Percentiles rank a stretch among this genome's conserved stretches.
Conservation (phyloP, 2,329 filamentous ascomycete species). For the Trichoderma sp. region DNA sequence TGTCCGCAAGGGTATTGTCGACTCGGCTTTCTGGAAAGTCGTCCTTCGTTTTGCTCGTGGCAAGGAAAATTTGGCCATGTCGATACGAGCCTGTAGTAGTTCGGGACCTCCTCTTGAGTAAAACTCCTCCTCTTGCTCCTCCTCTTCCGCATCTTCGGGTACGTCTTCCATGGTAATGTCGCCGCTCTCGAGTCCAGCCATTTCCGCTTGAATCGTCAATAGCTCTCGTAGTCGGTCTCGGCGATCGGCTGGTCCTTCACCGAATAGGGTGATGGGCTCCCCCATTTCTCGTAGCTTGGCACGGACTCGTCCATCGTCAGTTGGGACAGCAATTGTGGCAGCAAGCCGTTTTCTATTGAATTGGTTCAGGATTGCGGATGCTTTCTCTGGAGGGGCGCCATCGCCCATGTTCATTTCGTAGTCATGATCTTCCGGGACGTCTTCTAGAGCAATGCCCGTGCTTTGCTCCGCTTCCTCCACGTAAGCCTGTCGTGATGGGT, state of each 20-base stretch:
- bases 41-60: slow-evolving; percentile 76
- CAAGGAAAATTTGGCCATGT: slow-evolving; percentile 79
- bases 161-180: slow-evolving; percentile 62
- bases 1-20: slow-evolving; percentile 77
- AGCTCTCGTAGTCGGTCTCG: slow-evolving; percentile 83
- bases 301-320: slow-evolving; percentile 85
- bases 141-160: slow-evolving; percentile 58
- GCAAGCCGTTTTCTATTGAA: slow-evolving; percentile 89
- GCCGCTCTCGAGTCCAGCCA: slow-evolving; percentile 52
- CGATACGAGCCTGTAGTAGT: slow-evolving; percentile 70
- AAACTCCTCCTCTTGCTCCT: slow-evolving; percentile 86
- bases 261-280: slow-evolving; percentile 93
- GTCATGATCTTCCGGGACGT: slow-evolving; percentile 68
- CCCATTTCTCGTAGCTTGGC: slow-evolving; percentile 76
- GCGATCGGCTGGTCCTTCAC: slow-evolving; percentile 80
- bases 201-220: slow-evolving; percentile 69
- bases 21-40: slow-evolving; percentile 74
- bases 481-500: slow-evolving; percentile 88
- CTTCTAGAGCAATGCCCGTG: slow-evolving; percentile 46
- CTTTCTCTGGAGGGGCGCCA: slow-evolving; percentile 74
- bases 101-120: slow-evolving; percentile 79
- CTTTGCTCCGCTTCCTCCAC: slow-evolving; percentile 77
- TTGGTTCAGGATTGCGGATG: slow-evolving; percentile 79
- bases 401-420: slow-evolving; percentile 71
- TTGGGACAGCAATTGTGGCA: slow-evolving; percentile 86